Evolutionary conservation across 371 early-diverging fungal species (phyloP).

Genomic region (Basidiobolus meristosporus): DNA sequence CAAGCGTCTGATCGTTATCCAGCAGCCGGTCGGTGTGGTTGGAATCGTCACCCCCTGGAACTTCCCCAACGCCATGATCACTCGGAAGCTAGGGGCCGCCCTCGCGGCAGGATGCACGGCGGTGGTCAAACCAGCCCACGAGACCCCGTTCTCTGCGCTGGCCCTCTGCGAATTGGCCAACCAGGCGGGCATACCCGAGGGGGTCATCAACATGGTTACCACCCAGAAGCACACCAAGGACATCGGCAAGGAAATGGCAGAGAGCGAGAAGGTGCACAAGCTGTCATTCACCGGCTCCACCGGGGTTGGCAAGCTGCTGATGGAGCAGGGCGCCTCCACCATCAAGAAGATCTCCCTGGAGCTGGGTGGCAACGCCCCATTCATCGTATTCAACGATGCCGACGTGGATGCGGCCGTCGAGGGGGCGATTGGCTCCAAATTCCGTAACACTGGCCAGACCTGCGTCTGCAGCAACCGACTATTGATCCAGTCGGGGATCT

Average conservation of each 20-base stretch:
- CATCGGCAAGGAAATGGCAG: slow-evolving; percentile 46
- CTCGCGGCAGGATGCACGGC: slow-evolving; percentile 61
- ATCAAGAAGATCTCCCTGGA: slow-evolving; percentile 66
- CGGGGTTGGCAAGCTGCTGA: slow-evolving; percentile 45
- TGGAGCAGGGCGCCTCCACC: slow-evolving; percentile 47
- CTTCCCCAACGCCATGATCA: slow-evolving; percentile 83
- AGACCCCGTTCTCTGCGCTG: slow-evolving; percentile 71
- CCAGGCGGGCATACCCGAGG: slow-evolving; percentile 74
- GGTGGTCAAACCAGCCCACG: slow-evolving; percentile 56
- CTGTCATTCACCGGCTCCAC: slow-evolving; percentile 74
- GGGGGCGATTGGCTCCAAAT: slow-evolving; percentile 49
- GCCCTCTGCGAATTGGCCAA: slow-evolving; percentile 52
- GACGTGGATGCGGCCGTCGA: slow-evolving; percentile 27
- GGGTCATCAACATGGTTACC: slow-evolving; percentile 67
- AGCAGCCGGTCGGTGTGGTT: slow-evolving; percentile 73
- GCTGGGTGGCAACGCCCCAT: slow-evolving; percentile 75
- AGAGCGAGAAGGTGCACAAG: slow-evolving; percentile 39
- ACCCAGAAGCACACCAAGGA: slow-evolving; percentile 31
- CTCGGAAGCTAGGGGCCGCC: slow-evolving; percentile 70
- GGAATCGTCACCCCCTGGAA: slow-evolving; percentile 89
- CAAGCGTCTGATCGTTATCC: slow-evolving; percentile 43
- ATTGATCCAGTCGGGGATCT: slow-evolving; percentile 57
- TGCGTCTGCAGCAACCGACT: slow-evolving; percentile 77
- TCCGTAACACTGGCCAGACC: slow-evolving; percentile 73
- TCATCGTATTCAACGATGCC: slow-evolving; percentile 72